phyloP scores from a whole-genome alignment of 192 early-diverging fungal genomes.

The Backusella tuberculispora region DNA sequence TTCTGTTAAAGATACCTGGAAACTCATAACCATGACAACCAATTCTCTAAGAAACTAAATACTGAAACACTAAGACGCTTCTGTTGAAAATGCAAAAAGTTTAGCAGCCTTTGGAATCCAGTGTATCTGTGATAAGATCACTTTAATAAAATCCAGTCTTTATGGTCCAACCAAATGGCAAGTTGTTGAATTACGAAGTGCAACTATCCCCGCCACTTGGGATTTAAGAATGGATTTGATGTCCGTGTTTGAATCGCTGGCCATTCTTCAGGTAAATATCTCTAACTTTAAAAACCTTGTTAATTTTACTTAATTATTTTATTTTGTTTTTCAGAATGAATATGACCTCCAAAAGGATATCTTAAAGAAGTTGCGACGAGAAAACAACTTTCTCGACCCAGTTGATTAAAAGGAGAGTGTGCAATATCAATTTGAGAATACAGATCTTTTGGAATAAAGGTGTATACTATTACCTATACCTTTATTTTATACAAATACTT shows the following conservation, averaged over 20 bases:
- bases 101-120: background rate
- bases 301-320: too few species aligned
- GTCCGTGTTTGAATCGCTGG: background rate
- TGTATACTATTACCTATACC: too few species aligned
- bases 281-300: too few species aligned
- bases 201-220: background rate
- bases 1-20: background rate
- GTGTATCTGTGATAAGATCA: background rate
- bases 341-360: background rate
- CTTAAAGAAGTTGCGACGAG: background rate
- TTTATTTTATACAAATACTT: too few species aligned
- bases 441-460: too few species aligned
- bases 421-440: background rate
- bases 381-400: background rate
- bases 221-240: background rate
- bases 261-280: background rate
- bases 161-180: background rate
- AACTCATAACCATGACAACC: background rate
- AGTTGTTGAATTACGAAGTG: background rate
- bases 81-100: background rate
- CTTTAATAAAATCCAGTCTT: background rate
- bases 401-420: background rate
- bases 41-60: background rate
- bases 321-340: background rate
- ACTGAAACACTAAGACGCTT: background rate